These are phyloP conservation scores for Cerrena zonata DNA, from an alignment of 1,284 basidiomycete genomes.

Conservation along the genomic window DNA sequence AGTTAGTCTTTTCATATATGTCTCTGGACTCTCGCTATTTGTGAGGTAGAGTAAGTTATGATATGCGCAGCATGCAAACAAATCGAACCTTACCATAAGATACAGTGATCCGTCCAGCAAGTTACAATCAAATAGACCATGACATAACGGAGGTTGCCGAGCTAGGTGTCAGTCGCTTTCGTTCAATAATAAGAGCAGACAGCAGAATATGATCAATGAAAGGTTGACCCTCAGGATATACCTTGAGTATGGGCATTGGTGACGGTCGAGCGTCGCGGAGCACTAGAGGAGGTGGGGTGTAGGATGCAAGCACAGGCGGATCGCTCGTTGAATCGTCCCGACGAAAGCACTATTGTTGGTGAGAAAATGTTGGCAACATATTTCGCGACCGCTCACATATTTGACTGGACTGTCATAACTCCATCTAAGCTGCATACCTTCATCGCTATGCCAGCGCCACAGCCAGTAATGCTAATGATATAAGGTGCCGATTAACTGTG, in stretches of 20 bases:
- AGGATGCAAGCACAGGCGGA: conserved; percentile 18
- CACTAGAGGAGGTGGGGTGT: conserved; percentile 16
- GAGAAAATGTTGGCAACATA: neutral
- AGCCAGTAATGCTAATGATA: conserved; percentile 20
- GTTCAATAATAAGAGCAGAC: conserved; percentile 23
- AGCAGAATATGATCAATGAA: conserved; percentile 23
- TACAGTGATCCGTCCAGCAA: too few relatives aligned
- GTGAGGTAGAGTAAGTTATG: too few relatives aligned
- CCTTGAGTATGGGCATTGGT: conserved; percentile 17
- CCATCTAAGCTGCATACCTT: conserved; percentile 18
- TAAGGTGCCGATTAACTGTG: neutral
- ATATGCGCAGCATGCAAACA: too few relatives aligned
- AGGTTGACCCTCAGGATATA: conserved; percentile 20
- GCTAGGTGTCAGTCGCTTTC: conserved; percentile 21
- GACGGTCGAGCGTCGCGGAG: conserved; percentile 15
- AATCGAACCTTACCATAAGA: too few relatives aligned
- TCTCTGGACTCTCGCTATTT: too few relatives aligned
- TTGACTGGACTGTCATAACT: conserved; percentile 21
- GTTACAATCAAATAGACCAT: conserved; percentile 2
- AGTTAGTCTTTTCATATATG: too few relatives aligned
- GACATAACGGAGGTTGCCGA: conserved; percentile 4
- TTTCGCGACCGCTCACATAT: conserved; percentile 15
- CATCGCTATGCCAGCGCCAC: conserved; percentile 21
- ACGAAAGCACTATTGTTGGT: conserved; percentile 18
- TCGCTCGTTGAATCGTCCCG: conserved; percentile 6